Base-by-base conservation (phyloP, 305 asterid species). In the Solanum hybrid region DNA sequence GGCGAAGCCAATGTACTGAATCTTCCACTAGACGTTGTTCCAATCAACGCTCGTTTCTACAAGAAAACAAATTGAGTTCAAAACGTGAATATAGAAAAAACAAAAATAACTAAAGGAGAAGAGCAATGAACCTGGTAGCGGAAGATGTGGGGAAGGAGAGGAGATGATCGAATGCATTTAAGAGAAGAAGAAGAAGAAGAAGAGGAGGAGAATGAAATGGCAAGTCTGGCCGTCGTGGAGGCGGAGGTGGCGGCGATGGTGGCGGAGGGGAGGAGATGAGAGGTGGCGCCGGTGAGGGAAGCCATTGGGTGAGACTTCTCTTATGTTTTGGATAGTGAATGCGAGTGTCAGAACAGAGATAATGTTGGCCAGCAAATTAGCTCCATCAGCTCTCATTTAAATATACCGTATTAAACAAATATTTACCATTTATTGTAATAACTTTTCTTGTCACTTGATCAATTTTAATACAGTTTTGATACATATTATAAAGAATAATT, bases 1-100 rank as follows among this genome's bases (percentile, higher is more conserved):
- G 98, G 96, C 90, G 96, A 87, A 87, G 94, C 87, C 84, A 87
- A 91, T 14, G 97, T 91, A 66, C 95, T 92, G 91, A 87, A 88
- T 79, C 96, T 93, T 86, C 94, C 92, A 35, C 91, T 94, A 92
- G 94, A 71, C 6, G 92, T 80, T 7, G 90, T 78, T 85, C 93
- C 86, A 84, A 91, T 91, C 88, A 89, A 32, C 7, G 90, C 66
- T 89, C 89, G 91, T 90, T 92, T 94, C 98, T 94, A 86, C 79
- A 35, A 76, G 35, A 72, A 56, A 11, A 37, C 19, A 45, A 37
- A 32, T 56, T 64, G 38, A 13, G 19, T 42, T 42, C 13, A 4
- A 69, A 66, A 34, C 64, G 82, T 36, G 45, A 37, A 40, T 15
- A 27, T 45, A 56, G 22, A 7, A 19, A 19, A 17, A 14, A 26